Percentiles rank a stretch among this genome's conserved stretches.
Conservation (phyloP, 208 protist species). For the Leptomonas pyrrhocoris region DNA sequence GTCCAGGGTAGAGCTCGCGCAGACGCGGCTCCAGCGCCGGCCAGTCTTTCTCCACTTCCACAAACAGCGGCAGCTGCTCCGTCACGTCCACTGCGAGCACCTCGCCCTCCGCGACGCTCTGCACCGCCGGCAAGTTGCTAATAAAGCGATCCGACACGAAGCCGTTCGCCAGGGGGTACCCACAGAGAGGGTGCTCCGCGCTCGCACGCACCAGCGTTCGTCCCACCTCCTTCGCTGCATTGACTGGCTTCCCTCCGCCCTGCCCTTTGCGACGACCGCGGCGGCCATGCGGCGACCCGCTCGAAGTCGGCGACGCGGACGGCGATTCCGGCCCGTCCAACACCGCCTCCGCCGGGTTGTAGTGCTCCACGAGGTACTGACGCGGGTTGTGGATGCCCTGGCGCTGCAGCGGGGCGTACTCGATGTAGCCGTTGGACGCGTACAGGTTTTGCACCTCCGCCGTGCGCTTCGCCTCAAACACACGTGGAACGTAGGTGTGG, state of each 20-base stretch:
- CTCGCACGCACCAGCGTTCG: slow-evolving; percentile 34
- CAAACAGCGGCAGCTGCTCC: slow-evolving; percentile 45
- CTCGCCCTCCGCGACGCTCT: slow-evolving; percentile 58
- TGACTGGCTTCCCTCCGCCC: slow-evolving; percentile 11
- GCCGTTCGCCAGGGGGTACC: slow-evolving; percentile 54
- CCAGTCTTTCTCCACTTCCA: slow-evolving; percentile 63
- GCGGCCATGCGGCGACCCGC: slow-evolving; percentile 17
- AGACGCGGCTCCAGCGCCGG: slow-evolving; percentile 47
- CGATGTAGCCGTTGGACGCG: slow-evolving; percentile 75
- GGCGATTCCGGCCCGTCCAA: neutral
- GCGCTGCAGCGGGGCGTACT: slow-evolving; percentile 57
- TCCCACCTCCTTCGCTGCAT: slow-evolving; percentile 1
- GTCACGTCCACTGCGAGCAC: slow-evolving; percentile 49
- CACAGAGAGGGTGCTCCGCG: slow-evolving; percentile 56
- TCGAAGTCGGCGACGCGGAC: neutral
- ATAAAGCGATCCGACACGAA: slow-evolving; percentile 72
- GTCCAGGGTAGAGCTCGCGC: slow-evolving; percentile 55
- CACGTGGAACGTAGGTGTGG: slow-evolving; percentile 50
- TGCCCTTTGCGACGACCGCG: slow-evolving; percentile 28
- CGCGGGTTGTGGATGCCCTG: slow-evolving; percentile 58
- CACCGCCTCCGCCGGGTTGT: slow-evolving; percentile 48
- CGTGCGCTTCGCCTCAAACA: slow-evolving; percentile 50
- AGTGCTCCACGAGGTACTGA: slow-evolving; percentile 63
- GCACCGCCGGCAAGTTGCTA: slow-evolving; percentile 51
- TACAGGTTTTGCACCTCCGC: slow-evolving; percentile 76